phyloP scores from a whole-genome alignment of 2,329 filamentous ascomycete genomes.

The Xylariaceae sp. region DNA sequence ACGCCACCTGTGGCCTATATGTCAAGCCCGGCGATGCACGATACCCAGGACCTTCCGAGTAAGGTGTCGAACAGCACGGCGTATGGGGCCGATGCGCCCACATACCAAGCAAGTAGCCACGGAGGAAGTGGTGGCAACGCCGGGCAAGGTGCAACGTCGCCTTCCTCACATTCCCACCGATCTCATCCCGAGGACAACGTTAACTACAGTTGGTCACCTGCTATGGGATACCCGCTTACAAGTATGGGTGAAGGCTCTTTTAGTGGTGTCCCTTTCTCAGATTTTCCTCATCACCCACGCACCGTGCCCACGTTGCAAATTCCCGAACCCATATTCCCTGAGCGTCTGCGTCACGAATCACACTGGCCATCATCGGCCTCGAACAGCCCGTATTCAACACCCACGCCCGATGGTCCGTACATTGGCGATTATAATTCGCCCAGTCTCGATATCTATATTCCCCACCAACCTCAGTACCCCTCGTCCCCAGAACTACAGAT shows the following conservation, averaged over 20 bases:
- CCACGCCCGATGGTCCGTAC: constrained; percentile 32
- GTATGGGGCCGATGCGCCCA: constrained; percentile 18
- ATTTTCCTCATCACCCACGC: too few relatives aligned
- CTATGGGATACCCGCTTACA: neutral
- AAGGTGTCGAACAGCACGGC: constrained; percentile 21
- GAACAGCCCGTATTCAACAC: constrained; percentile 44
- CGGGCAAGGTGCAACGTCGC: constrained; percentile 25
- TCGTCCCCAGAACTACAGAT: constrained; percentile 27
- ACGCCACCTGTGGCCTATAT: constrained; percentile 11
- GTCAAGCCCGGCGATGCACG: constrained; percentile 10
- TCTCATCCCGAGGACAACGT: constrained; percentile 6
- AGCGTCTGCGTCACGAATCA: constrained; percentile 33
- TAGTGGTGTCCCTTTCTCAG: too few relatives aligned
- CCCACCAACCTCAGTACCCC: constrained; percentile 26
- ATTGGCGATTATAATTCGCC: constrained; percentile 22
- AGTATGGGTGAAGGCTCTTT: too few relatives aligned
- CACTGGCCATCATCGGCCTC: constrained; percentile 42
- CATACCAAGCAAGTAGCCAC: constrained; percentile 16
- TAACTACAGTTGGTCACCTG: neutral
- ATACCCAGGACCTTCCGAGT: constrained; percentile 13
- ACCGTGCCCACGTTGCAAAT: constrained; percentile 29
- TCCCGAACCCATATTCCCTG: constrained; percentile 29
- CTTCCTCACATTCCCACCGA: constrained; percentile 12
- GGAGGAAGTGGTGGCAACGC: constrained; percentile 21
- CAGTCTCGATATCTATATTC: constrained; percentile 18